phyloP scores from a whole-genome alignment of 2,329 filamentous ascomycete genomes.

The Fusarium longipes region DNA sequence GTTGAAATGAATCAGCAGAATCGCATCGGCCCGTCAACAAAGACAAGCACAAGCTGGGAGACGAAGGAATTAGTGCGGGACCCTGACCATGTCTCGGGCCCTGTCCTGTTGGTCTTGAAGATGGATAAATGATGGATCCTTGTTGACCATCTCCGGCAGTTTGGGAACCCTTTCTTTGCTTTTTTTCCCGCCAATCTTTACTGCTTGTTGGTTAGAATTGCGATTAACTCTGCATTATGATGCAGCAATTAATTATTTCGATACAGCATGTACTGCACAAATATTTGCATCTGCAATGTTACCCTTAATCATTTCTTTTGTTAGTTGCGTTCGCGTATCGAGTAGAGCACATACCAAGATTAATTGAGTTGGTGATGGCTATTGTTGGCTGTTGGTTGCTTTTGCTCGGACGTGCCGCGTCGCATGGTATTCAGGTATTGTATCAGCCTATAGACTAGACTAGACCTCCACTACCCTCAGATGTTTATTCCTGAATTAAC shows the following conservation, averaged over 20 bases:
- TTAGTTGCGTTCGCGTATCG: slow-evolving; percentile 34
- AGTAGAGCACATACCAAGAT: not conserved
- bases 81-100: slow-evolving; percentile 1
- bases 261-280: not conserved
- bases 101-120: not conserved
- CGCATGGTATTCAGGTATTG: not conserved
- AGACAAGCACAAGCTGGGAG: not conserved
- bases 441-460: not conserved
- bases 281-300: not conserved
- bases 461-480: not conserved
- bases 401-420: slow-evolving; percentile 15
- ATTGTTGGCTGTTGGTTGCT: not conserved
- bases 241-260: not conserved
- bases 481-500: not conserved
- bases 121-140: not conserved
- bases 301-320: not conserved
- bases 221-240: slow-evolving; percentile 1
- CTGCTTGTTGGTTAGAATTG: not conserved
- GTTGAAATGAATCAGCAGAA: not conserved
- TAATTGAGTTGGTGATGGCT: not conserved
- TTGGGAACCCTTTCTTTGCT: slow-evolving; percentile 21
- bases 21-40: slow-evolving; percentile 17
- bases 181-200: slow-evolving; percentile 8
- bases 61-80: slow-evolving; percentile 13
- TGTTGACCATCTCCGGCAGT: slow-evolving; percentile 12